phyloP scores from a whole-genome alignment of 2,329 filamentous ascomycete genomes.

The Annulohypoxylon truncatum region DNA sequence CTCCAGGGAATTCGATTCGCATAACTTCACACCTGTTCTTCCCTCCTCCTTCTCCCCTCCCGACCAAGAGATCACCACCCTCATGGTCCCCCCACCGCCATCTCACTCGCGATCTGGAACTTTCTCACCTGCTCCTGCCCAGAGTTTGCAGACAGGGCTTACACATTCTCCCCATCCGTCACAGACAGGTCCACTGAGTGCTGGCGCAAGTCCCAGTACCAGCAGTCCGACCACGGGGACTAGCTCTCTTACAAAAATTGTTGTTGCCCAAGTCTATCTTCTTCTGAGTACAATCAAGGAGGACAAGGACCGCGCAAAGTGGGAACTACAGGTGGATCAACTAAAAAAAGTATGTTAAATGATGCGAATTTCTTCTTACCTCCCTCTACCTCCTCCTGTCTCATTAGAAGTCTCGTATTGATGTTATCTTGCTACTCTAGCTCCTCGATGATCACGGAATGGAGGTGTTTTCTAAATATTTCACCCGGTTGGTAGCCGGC shows the following conservation, averaged over 20 bases:
- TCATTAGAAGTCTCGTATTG: slow-evolving; percentile 16
- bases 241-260: slow-evolving; percentile 86
- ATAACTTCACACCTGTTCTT: slow-evolving; percentile 33
- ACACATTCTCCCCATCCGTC: slow-evolving; percentile 68
- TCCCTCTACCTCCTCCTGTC: too few species aligned
- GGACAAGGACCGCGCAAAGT: slow-evolving; percentile 90
- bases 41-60: slow-evolving; percentile 34
- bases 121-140: slow-evolving; percentile 70
- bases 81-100: slow-evolving; percentile 52
- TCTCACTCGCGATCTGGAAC: slow-evolving; percentile 68
- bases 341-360: slow-evolving; percentile 80
- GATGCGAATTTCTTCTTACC: not conserved
- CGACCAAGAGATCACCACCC: slow-evolving; percentile 47
- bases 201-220: slow-evolving; percentile 70
- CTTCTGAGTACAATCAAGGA: slow-evolving; percentile 95
- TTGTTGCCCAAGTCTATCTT: slow-evolving; percentile 94
- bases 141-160: slow-evolving; percentile 67
- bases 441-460: slow-evolving; percentile 98
- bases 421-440: slow-evolving; percentile 57
- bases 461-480: slow-evolving; percentile 98
- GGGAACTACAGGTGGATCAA: slow-evolving; percentile 90
- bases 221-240: slow-evolving; percentile 69
- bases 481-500: slow-evolving; percentile 88
- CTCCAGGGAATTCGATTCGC: slow-evolving; percentile 47
- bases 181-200: slow-evolving; percentile 67